phyloP scores from a whole-genome alignment of 2,329 filamentous ascomycete species.

The Colletotrichum lindemuthianum region DNA sequence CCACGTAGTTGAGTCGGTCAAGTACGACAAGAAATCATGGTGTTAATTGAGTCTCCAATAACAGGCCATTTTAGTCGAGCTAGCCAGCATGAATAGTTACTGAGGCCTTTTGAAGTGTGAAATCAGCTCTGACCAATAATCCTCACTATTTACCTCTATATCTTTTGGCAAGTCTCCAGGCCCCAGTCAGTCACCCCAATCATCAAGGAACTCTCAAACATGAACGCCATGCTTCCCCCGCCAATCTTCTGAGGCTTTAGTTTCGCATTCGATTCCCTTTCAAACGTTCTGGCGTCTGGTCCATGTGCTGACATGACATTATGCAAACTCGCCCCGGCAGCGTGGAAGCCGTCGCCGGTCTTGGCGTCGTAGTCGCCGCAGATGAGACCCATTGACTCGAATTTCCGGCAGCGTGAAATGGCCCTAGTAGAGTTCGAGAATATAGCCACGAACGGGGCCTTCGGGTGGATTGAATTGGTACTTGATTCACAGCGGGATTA shows the following conservation, averaged over 20 bases:
- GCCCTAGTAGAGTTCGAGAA: conserved; percentile 72
- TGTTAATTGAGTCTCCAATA: background rate
- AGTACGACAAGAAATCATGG: too few relatives aligned
- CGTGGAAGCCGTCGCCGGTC: conserved; percentile 55
- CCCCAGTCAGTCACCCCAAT: conserved; percentile 67
- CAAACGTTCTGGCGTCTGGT: conserved; percentile 57
- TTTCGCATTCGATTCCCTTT: conserved; percentile 56
- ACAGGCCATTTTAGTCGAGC: background rate
- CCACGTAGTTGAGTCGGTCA: too few relatives aligned
- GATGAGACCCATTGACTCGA: conserved; percentile 60
- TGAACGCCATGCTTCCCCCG: conserved; percentile 59
- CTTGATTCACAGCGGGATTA: conserved; percentile 70
- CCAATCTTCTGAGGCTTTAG: conserved; percentile 55
- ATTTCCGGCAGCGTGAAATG: conserved; percentile 73
- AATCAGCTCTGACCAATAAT: conserved; percentile 62
- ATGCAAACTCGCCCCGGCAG: conserved; percentile 58
- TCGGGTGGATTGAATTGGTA: conserved; percentile 68
- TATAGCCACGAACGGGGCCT: conserved; percentile 71
- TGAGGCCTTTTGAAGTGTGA: conserved; percentile 37
- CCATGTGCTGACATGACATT: conserved; percentile 68
- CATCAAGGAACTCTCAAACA: conserved; percentile 61
- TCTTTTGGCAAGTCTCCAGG: conserved; percentile 49
- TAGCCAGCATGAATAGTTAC: background rate
- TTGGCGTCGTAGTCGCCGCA: conserved; percentile 58
- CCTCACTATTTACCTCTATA: conserved; percentile 65